These are phyloP conservation scores for Psidium friedrichsthalianum DNA, from an alignment of 345 rosid genomes.

Conservation along the genomic window DNA sequence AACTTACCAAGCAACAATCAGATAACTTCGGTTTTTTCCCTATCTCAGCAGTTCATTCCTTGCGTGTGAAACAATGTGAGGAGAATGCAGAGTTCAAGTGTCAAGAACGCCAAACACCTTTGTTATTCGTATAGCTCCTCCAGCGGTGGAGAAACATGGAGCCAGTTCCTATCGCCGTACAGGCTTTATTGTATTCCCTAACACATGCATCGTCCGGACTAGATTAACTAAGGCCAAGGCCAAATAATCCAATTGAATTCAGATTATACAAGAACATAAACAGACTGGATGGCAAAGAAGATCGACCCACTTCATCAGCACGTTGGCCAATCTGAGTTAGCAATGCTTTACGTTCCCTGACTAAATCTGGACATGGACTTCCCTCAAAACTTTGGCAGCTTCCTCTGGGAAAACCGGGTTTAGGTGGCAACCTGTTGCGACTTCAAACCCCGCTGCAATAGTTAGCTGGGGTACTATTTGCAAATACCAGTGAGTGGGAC, in stretches of 20 bases:
- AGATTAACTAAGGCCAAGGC: neutral
- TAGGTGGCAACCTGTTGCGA: constrained; percentile 71
- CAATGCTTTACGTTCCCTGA: neutral
- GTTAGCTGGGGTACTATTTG: constrained; percentile 65
- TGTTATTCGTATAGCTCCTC: neutral
- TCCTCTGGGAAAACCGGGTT: constrained; percentile 87
- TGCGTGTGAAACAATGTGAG: neutral
- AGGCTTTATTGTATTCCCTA: neutral
- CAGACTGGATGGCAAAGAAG: neutral
- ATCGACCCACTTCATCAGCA: neutral
- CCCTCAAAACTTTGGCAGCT: constrained; percentile 64
- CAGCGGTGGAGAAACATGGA: neutral
- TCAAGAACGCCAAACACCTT: neutral
- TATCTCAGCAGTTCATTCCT: neutral
- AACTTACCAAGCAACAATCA: neutral
- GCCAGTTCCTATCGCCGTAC: neutral
- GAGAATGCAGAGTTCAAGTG: neutral
- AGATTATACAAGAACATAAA: neutral
- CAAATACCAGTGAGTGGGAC: constrained; percentile 65
- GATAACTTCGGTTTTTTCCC: neutral
- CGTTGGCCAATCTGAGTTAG: neutral
- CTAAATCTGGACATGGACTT: constrained; percentile 25
- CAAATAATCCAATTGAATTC: neutral
- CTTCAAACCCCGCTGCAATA: constrained; percentile 73
- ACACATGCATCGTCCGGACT: neutral